Evolutionary conservation across 1,139 yeast genomes (phyloP).

Genomic region (Lodderomyces beijingensis): DNA sequence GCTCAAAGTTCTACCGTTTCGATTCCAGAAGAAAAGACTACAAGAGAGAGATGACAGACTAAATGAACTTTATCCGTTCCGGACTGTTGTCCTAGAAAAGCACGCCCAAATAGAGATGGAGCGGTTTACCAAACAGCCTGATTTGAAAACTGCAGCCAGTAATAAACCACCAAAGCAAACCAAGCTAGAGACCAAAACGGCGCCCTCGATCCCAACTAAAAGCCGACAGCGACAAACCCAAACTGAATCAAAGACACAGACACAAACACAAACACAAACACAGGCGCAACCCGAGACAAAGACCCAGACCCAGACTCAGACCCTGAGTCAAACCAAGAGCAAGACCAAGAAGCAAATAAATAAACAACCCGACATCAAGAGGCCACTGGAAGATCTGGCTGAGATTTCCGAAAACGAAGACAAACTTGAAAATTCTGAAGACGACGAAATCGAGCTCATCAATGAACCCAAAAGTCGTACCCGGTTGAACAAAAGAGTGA

Average conservation of each 20-base stretch:
- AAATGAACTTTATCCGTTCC: constrained; percentile 33
- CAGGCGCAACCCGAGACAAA: neutral
- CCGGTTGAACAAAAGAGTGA: constrained; percentile 22
- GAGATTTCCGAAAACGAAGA: constrained; percentile 11
- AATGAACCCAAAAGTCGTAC: neutral
- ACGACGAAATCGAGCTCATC: constrained; percentile 11
- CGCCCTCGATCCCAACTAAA: too few relatives aligned
- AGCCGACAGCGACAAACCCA: too few relatives aligned
- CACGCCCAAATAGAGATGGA: constrained; percentile 4
- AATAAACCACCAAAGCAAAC: too few relatives aligned
- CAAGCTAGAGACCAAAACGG: too few relatives aligned
- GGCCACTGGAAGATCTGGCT: constrained; percentile 1
- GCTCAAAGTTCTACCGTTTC: constrained; percentile 32
- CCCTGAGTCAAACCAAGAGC: constrained; percentile 1
- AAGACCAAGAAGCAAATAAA: neutral
- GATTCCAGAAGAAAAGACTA: constrained; percentile 44
- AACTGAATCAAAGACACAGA: too few relatives aligned
- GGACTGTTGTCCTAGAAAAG: constrained; percentile 23
- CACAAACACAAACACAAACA: neutral
- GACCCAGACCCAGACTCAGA: too few relatives aligned
- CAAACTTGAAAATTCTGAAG: constrained; percentile 16
- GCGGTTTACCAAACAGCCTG: too few relatives aligned
- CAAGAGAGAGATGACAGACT: constrained; percentile 35
- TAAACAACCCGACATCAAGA: neutral
- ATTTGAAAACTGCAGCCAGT: too few relatives aligned